Percentiles rank a stretch among this genome's conserved stretches.
Conservation (phyloP, 1,284 basidiomycete species). For the Waitea zeae region DNA sequence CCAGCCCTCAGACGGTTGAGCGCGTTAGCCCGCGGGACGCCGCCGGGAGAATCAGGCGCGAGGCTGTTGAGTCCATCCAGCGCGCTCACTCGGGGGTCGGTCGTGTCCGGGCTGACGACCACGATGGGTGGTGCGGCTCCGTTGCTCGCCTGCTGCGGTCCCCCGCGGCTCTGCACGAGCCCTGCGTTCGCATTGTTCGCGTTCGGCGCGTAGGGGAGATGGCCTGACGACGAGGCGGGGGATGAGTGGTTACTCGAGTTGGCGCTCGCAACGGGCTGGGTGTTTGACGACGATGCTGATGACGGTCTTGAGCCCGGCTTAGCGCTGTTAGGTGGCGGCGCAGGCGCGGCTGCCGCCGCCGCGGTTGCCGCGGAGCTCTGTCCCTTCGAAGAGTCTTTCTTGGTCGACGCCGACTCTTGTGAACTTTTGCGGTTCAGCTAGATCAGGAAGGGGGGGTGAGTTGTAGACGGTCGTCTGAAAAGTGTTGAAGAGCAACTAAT, state of each 20-base stretch:
- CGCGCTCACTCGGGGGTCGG: constrained; percentile 28
- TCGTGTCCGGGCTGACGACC: constrained; percentile 73
- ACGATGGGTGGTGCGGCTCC: constrained; percentile 59
- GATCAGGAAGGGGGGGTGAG: constrained; percentile 8
- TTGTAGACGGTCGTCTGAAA: too few relatives aligned
- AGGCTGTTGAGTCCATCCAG: constrained; percentile 31
- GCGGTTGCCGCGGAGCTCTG: constrained; percentile 27
- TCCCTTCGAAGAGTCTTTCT: constrained; percentile 35
- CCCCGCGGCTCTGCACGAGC: constrained; percentile 21
- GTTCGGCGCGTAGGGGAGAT: constrained; percentile 19
- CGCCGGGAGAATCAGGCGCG: constrained; percentile 25
- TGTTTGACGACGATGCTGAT: constrained; percentile 21
- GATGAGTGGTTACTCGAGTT: constrained; percentile 26
- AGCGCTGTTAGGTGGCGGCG: constrained; percentile 39
- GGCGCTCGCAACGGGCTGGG: constrained; percentile 24
- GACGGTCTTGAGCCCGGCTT: constrained; percentile 23
- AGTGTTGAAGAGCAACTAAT: not conserved
- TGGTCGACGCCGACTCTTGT: constrained; percentile 47
- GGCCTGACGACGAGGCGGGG: constrained; percentile 21
- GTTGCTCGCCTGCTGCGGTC: constrained; percentile 33
- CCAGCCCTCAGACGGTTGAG: constrained; percentile 52
- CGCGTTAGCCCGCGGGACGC: constrained; percentile 46
- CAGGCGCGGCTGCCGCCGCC: too few relatives aligned
- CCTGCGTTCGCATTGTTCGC: not conserved
- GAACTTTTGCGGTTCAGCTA: constrained; percentile 53